Base-by-base conservation (phyloP, 2,329 filamentous ascomycete genomes). In the Diaporthe destruens region DNA sequence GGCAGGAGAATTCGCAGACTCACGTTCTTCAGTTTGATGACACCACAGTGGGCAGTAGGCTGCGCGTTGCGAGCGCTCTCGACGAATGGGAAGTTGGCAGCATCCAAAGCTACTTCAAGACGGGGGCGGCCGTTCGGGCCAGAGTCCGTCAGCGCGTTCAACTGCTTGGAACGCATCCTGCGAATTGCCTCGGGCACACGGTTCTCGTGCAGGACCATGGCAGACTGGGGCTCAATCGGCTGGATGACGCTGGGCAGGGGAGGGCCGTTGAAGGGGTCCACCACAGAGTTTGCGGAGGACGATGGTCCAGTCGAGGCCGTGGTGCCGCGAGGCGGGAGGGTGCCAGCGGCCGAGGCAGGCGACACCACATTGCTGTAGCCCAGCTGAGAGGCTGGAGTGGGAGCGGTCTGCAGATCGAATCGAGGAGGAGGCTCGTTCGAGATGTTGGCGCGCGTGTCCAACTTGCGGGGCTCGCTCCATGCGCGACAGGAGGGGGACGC, bases 1-100 rank as follows among this genome's bases (percentile, higher is more conserved):
- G 16, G 36, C 5, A 9, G n/a, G 12, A 5, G n/a, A 11, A 12
- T 51, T 59, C 14, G 34, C 12, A 14, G 5, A 82, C 87, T 81
- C 76, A 88, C 87, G 53, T 89, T 89, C 67, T 78, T 82, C 42
- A 90, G 80, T 73, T 85, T 84, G 25, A 89, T 61, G 1, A 89
- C 86, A 2, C 85, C 87, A 44, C 81, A 74, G 49, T 80, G 80
- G 14, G 77, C 75, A 0, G 80, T 77, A 12, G 39, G 54, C 11
- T 78, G 75, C 1, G 78, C 74, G 56, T 80, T 76, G 8, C 79
- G 77, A 4, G 80, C 81, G 8, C 80, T 79, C 72, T 86, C 85
- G 0, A 84, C 74, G 72, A 89, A 89, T 0, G 87, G 87, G 59
- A 88, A 86, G 74, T 84, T 83, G 7, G 75, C 73, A 0, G 81